Evolutionary conservation across 148 eudicot genomes (phyloP).

Genomic region (Spergularia marina): DNA sequence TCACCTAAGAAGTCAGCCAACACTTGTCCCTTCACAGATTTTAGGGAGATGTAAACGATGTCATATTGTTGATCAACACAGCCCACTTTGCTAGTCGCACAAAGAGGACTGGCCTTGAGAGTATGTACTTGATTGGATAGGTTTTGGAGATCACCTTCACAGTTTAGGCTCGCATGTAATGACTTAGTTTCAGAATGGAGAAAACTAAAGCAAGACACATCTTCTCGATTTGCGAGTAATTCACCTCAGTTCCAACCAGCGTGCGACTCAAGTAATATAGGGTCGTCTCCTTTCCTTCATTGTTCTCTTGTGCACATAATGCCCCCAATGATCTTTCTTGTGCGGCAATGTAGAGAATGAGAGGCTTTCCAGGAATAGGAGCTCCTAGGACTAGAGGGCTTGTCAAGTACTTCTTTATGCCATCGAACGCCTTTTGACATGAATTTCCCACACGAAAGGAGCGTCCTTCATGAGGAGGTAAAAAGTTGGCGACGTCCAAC

Average conservation of each 20-base stretch:
- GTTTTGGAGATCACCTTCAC: too few species aligned
- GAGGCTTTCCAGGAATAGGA: background rate
- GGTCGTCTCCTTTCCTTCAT: background rate
- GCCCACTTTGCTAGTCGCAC: too few species aligned
- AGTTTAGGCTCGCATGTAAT: background rate
- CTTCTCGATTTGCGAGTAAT: too few species aligned
- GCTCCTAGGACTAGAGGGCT: too few species aligned
- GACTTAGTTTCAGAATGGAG: too few species aligned
- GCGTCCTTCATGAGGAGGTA: background rate
- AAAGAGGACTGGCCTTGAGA: too few species aligned
- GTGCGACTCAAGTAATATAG: conserved; percentile 5
- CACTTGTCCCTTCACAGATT: background rate
- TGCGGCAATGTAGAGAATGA: background rate
- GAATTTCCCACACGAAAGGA: background rate
- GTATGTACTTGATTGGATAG: too few species aligned
- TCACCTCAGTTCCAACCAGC: background rate
- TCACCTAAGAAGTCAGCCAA: too few species aligned
- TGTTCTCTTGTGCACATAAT: conserved; percentile 9
- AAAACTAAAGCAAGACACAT: too few species aligned
- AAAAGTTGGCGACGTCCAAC: background rate
- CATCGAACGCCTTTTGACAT: too few species aligned
- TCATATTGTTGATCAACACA: background rate
- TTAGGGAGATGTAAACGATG: background rate
- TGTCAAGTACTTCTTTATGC: too few species aligned
- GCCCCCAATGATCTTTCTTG: background rate